Evolutionary conservation across 495 filamentous ascomycete genomes (phyloP), one percentile per base, ranked within the genome.

Genomic region (Aspergillus ellipticus): DNA sequence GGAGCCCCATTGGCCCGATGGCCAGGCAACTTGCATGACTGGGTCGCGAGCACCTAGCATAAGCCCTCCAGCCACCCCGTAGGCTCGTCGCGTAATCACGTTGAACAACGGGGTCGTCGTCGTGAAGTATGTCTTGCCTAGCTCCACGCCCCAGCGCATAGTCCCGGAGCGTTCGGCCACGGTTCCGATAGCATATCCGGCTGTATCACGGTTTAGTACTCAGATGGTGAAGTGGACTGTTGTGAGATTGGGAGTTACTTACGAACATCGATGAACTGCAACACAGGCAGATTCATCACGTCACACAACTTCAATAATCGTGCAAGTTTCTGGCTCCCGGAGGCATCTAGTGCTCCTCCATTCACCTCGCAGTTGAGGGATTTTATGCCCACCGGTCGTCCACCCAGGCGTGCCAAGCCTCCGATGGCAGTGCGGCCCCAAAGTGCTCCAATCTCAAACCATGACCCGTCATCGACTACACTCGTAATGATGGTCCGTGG

Each of bases 231-330:
- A n/a, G n/a, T n/a, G n/a, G n/a, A n/a, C n/a, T n/a, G n/a, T n/a
- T n/a, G n/a, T n/a, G n/a, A n/a, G n/a, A n/a, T n/a, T 10, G 22
- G 17, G 11, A 35, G 21, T 11, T 24, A 75, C 72, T 61, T 67
- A 77, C 74, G 77, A 24, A 83, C 73, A 64, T 86, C 83, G 21
- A 86, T 71, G 55, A 85, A 86, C 57, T 86, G 83, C 46, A 86
- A 29, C 22, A 86, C 66, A 4, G 83, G 83, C 15, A 86, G 60
- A 47, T 86, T 86, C 71, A 85, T 83, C 45, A 85, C 76, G 64
- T 86, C 83, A 56, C 80, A 83, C 59, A 85, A 70, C 58, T 85
- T 86, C 42, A 85, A 65, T 56, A 82, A 66, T 2, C 80, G 69
- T 0, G 77, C 80, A 33, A 85, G 66, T 57, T 86, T 85, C 60